These are phyloP conservation scores for Naematelia encephala DNA, from an alignment of 768 basidiomycete species.

Conservation along the genomic window DNA sequence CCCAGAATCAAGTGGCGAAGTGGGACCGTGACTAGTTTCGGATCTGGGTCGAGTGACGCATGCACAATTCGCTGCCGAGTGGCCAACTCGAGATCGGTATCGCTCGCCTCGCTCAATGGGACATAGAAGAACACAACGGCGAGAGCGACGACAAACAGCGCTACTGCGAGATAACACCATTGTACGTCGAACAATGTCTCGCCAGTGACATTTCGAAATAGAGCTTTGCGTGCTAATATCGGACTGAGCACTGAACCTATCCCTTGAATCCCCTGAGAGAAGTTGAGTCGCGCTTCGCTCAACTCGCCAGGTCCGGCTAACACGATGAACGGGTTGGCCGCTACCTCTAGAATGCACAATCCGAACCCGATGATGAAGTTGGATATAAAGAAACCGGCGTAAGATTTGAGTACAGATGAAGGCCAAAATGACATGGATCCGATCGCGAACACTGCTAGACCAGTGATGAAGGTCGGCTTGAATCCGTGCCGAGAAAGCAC, in stretches of 20 bases:
- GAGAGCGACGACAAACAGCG: conserved; percentile 42
- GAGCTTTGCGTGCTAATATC: conserved; percentile 34
- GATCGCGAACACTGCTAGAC: conserved; percentile 40
- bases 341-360: conserved; percentile 40
- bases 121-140: conserved; percentile 47
- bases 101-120: conserved; percentile 38
- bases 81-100: conserved; percentile 39
- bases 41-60: conserved; percentile 20
- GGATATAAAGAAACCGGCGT: conserved; percentile 45
- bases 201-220: conserved; percentile 28
- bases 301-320: conserved; percentile 45
- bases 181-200: conserved; percentile 40
- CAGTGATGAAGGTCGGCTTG: conserved; percentile 46
- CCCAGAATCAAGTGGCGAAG: conserved; percentile 17
- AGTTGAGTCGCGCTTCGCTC: conserved; percentile 42
- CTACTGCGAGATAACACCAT: conserved; percentile 48
- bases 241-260: conserved; percentile 35
- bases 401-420: conserved; percentile 35
- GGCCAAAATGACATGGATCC: conserved; percentile 50
- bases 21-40: conserved; percentile 19
- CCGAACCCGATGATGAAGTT: conserved; percentile 45
- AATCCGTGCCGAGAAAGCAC: conserved; percentile 36
- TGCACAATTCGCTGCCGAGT: conserved; percentile 24
- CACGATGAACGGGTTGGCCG: conserved; percentile 48
- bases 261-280: conserved; percentile 47